Conservation (phyloP, 805 yeast genomes). For the Myxozyma monticola region DNA sequence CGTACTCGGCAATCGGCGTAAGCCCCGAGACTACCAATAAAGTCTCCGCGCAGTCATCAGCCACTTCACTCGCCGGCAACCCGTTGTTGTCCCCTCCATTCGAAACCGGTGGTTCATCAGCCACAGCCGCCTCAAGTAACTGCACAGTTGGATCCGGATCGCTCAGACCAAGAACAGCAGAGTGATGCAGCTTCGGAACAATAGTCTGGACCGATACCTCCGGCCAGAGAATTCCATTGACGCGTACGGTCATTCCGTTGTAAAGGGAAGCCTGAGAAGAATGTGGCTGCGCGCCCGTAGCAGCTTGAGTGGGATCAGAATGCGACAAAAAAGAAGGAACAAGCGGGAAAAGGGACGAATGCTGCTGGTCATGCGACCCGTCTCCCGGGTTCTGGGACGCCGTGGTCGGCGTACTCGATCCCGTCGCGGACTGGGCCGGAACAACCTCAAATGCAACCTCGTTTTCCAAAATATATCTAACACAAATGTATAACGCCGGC, state of each 20-base stretch:
- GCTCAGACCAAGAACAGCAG: slow-evolving; percentile 1
- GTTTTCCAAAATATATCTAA: slow-evolving; percentile 37
- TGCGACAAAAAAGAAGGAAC: slow-evolving; percentile 27
- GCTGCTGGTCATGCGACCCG: neutral
- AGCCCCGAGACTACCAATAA: slow-evolving; percentile 63
- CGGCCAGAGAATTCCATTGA: slow-evolving; percentile 70
- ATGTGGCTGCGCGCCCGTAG: slow-evolving; percentile 1
- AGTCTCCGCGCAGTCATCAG: slow-evolving; percentile 43
- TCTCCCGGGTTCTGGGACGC: neutral
- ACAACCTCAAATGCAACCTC: slow-evolving; percentile 38
- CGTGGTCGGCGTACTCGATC: neutral
- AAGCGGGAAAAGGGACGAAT: slow-evolving; percentile 15
- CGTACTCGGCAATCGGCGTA: slow-evolving; percentile 64
- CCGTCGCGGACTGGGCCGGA: neutral
- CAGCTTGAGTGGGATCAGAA: slow-evolving; percentile 6
- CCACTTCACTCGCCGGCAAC: neutral
- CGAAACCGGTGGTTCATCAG: slow-evolving; percentile 4
- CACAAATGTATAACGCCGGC: slow-evolving; percentile 31
- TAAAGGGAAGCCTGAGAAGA: slow-evolving; percentile 14
- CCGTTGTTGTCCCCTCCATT: neutral
- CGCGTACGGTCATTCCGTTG: slow-evolving; percentile 38
- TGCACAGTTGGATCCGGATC: slow-evolving; percentile 15
- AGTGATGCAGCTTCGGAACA: slow-evolving; percentile 22
- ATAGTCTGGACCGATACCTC: slow-evolving; percentile 56
- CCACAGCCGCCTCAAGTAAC: slow-evolving; percentile 16